These are phyloP conservation scores for Mrakia blollopis DNA, from an alignment of 768 basidiomycete genomes.

Conservation along the genomic window DNA sequence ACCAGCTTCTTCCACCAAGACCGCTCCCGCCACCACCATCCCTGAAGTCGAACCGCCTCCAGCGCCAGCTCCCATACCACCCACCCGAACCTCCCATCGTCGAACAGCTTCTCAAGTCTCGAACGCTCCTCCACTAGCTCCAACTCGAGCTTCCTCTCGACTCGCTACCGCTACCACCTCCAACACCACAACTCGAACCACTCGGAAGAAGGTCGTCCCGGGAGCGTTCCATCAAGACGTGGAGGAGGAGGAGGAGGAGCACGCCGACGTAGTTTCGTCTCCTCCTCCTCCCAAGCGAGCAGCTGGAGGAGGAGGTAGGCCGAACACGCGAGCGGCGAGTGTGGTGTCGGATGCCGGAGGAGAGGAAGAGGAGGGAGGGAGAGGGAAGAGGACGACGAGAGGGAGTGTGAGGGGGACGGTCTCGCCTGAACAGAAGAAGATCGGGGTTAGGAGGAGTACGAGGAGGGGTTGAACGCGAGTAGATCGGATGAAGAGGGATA, in stretches of 20 bases:
- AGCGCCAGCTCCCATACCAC: not conserved
- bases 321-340: not conserved
- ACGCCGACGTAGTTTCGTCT: not conserved
- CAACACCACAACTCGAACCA: not conserved
- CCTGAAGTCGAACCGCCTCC: not conserved
- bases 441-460: not conserved
- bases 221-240: constrained; percentile 1
- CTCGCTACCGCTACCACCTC: not conserved
- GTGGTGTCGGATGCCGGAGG: not conserved
- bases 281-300: not conserved
- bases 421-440: not conserved
- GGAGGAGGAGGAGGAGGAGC: not conserved
- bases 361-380: not conserved
- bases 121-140: not conserved
- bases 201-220: not conserved
- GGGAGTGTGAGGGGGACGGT: constrained; percentile 16
- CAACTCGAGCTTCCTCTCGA: not conserved
- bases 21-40: not conserved
- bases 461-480: not conserved
- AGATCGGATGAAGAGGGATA: not conserved
- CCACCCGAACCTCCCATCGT: constrained; percentile 15
- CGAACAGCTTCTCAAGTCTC: constrained; percentile 10
- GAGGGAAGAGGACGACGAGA: constrained; percentile 1
- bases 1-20: not conserved
- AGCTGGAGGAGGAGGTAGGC: not conserved